phyloP scores from a whole-genome alignment of 129 eudicot genomes.

The Solidago caesia region DNA sequence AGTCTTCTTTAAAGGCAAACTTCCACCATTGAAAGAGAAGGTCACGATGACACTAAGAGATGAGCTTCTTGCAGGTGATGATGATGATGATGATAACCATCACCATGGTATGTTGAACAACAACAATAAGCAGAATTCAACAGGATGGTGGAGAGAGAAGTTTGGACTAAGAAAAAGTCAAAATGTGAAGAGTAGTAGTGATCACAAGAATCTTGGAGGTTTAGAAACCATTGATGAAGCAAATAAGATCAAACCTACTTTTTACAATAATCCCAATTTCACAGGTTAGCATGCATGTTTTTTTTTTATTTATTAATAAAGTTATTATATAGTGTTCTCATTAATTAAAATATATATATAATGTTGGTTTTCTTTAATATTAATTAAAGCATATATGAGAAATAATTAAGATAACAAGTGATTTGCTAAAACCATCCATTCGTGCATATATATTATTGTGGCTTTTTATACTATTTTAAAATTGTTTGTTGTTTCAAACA shows the following conservation, averaged over 20 bases:
- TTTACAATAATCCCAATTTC: conserved; percentile 24
- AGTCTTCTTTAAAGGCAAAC: conserved; percentile 57
- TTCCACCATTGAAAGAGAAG: conserved; percentile 62
- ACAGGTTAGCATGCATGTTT: conserved; percentile 32
- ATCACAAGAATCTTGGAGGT: conserved; percentile 39
- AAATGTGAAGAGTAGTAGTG: conserved; percentile 33
- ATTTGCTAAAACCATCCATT: too few species aligned
- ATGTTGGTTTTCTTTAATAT: neutral
- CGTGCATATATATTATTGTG: too few species aligned
- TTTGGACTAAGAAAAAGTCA: conserved; percentile 61
- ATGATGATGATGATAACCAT: conserved; percentile 34
- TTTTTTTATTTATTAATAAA: too few species aligned
- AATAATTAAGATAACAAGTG: too few species aligned
- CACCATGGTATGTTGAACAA: conserved; percentile 15
- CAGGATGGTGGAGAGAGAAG: conserved; percentile 75
- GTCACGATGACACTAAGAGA: conserved; percentile 56
- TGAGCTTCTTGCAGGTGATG: conserved; percentile 66
- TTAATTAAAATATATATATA: neutral
- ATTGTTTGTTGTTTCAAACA: too few species aligned
- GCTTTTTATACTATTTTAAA: too few species aligned
- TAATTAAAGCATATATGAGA: too few species aligned
- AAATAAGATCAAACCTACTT: conserved; percentile 32
- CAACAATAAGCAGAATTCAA: conserved; percentile 25
- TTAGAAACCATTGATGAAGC: conserved; percentile 69
- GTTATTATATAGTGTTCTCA: too few species aligned